phyloP scores from a whole-genome alignment of 805 yeast species.

The Blastobotrys attinorum region DNA sequence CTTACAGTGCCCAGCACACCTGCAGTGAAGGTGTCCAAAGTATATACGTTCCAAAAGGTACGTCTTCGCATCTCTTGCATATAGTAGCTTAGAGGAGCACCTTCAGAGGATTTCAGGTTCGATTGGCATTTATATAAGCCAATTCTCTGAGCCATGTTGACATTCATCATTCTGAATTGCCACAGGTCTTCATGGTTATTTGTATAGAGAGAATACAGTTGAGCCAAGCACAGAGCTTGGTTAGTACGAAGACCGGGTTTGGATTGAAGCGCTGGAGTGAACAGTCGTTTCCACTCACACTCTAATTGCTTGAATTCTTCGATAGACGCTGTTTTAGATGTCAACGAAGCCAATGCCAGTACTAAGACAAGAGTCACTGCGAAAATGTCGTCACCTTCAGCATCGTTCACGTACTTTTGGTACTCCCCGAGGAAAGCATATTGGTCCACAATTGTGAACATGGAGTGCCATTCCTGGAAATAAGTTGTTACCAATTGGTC shows the following conservation, averaged over 20 bases:
- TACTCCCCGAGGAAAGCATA: constrained; percentile 60
- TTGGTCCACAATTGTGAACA: constrained; percentile 63
- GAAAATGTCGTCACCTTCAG: constrained; percentile 8
- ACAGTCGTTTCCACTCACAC: constrained; percentile 21
- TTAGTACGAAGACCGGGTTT: constrained; percentile 27
- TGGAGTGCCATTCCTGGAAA: constrained; percentile 71
- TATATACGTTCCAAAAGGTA: constrained; percentile 76
- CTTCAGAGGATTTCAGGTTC: constrained; percentile 46
- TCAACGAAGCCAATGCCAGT: constrained; percentile 23
- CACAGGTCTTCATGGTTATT: constrained; percentile 72
- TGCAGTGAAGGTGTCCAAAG: constrained; percentile 67
- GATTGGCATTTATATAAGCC: constrained; percentile 75
- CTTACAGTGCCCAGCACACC: constrained; percentile 78
- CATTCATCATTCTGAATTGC: constrained; percentile 64
- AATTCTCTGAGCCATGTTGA: constrained; percentile 78
- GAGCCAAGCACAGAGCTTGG: constrained; percentile 60
- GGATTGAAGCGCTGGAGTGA: constrained; percentile 8
- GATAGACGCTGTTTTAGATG: constrained; percentile 1
- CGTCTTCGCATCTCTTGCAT: constrained; percentile 81
- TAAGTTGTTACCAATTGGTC: constrained; percentile 62
- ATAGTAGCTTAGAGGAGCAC: constrained; percentile 53
- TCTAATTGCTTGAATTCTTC: constrained; percentile 9
- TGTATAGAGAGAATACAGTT: constrained; percentile 60
- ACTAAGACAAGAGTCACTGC: constrained; percentile 23
- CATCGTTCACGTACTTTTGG: constrained; percentile 29